Conservation (phyloP, 768 basidiomycete genomes). For the Panaeolus cyanescens region DNA sequence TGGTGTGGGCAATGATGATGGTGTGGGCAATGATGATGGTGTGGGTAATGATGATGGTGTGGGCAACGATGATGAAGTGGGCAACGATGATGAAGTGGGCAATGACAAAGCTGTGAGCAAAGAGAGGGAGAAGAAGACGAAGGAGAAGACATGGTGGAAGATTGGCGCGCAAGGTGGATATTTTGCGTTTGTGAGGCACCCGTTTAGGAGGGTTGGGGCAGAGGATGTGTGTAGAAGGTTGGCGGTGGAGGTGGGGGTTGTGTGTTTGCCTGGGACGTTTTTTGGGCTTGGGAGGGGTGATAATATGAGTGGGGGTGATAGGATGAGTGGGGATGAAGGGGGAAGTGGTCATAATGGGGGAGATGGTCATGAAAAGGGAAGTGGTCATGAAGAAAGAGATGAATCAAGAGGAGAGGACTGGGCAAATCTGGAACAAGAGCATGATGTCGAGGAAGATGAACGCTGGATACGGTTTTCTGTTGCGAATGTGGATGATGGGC, state of each 20-base stretch:
- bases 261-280: constrained; percentile 67
- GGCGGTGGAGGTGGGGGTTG: constrained; percentile 62
- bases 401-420: constrained; percentile 35
- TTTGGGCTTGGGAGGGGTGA: constrained; percentile 37
- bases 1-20: no score
- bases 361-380: no score
- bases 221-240: constrained; percentile 58
- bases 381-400: no score
- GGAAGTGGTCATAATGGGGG: no score
- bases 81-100: no score
- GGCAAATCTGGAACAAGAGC: constrained; percentile 9
- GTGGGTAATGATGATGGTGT: no score
- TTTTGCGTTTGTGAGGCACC: constrained; percentile 77
- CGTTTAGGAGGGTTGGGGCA: constrained; percentile 49
- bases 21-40: no score
- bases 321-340: constrained; percentile 28
- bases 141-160: constrained; percentile 41
- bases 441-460: constrained; percentile 41
- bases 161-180: constrained; percentile 72
- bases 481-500: constrained; percentile 74
- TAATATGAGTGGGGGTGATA: neutral
- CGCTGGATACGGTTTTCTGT: constrained; percentile 81
- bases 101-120: constrained; percentile 22
- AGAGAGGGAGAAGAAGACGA: constrained; percentile 14
- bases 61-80: no score